A percentile compares a stretch with the other conserved stretches of the same genome.
Conservation (phyloP, 345 rosid genomes). For the Eucalyptus brandiana region DNA sequence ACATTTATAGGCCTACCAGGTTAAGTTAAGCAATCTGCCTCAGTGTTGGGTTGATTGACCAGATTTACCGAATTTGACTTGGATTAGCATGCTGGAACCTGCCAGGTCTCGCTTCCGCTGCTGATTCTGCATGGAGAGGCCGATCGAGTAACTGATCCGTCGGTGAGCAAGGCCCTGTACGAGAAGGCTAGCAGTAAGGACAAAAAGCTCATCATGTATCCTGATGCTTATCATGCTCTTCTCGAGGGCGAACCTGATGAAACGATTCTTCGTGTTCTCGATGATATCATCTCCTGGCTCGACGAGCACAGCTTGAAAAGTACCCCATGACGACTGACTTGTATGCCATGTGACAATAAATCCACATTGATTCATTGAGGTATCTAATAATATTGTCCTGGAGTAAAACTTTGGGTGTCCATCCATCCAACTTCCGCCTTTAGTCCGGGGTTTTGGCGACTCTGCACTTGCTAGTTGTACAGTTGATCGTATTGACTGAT, state of each 20-base stretch:
- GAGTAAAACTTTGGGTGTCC: not conserved
- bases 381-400: not conserved
- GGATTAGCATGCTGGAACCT: not conserved
- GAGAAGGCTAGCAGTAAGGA: slow-evolving; percentile 71
- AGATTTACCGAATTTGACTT: not conserved
- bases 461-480: not conserved
- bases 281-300: slow-evolving; percentile 75
- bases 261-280: slow-evolving; percentile 42
- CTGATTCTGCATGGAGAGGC: slow-evolving; percentile 83
- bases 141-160: slow-evolving; percentile 78
- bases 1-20: not conserved
- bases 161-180: slow-evolving; percentile 73
- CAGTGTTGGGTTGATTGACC: not conserved
- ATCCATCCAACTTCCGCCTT: not conserved
- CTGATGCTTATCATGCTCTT: slow-evolving; percentile 63
- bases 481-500: not conserved
- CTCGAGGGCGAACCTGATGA: slow-evolving; percentile 95
- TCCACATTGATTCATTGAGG: not conserved
- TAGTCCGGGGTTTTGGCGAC: not conserved
- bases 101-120: slow-evolving; percentile 71
- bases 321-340: not conserved
- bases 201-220: slow-evolving; percentile 58
- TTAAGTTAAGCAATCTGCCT: not conserved
- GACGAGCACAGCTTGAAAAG: slow-evolving; percentile 27
- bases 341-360: not conserved